phyloP scores from a whole-genome alignment of 768 basidiomycete species.

The Hypsizygus marmoreus region DNA sequence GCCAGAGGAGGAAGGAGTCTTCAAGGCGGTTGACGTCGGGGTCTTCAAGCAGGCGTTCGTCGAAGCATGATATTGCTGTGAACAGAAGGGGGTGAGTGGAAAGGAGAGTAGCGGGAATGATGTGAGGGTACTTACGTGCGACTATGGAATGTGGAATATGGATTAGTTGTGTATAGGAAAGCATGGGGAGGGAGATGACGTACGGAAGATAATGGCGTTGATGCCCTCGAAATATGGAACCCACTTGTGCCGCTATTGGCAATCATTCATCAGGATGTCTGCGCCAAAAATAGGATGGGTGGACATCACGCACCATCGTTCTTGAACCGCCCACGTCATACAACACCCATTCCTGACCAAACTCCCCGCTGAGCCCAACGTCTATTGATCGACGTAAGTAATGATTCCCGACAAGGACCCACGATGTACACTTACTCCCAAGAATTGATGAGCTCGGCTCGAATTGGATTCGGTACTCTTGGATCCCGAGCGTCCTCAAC shows the following conservation, averaged over 20 bases:
- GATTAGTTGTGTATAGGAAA: conserved; percentile 6
- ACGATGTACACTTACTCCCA: conserved; percentile 6
- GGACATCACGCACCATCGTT: conserved; percentile 47
- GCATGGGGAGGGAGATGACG: conserved; percentile 37
- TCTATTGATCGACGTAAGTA: conserved; percentile 1
- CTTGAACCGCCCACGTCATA: conserved; percentile 73
- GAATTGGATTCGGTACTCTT: conserved; percentile 63
- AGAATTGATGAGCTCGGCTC: conserved; percentile 36
- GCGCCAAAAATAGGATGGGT: conserved; percentile 5
- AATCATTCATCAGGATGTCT: background rate
- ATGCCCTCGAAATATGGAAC: conserved; percentile 72
- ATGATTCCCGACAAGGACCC: background rate
- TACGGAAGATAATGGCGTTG: conserved; percentile 77
- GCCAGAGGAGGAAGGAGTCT: conserved; percentile 74
- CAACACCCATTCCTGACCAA: conserved; percentile 59
- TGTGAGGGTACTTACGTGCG: conserved; percentile 50
- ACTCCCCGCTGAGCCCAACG: conserved; percentile 23
- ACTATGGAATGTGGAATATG: conserved; percentile 40
- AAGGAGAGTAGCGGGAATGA: conserved; percentile 32
- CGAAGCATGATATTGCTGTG: conserved; percentile 45
- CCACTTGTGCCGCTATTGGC: conserved; percentile 65
- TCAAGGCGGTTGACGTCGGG: conserved; percentile 66
- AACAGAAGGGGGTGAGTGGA: background rate
- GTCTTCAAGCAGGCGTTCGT: conserved; percentile 56
- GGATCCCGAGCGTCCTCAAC: conserved; percentile 67